Percentiles rank a stretch among this genome's conserved stretches.
These are phyloP conservation scores for Elsinoe australis DNA, from an alignment of 2,329 filamentous ascomycete species.

Conservation along the genomic window DNA sequence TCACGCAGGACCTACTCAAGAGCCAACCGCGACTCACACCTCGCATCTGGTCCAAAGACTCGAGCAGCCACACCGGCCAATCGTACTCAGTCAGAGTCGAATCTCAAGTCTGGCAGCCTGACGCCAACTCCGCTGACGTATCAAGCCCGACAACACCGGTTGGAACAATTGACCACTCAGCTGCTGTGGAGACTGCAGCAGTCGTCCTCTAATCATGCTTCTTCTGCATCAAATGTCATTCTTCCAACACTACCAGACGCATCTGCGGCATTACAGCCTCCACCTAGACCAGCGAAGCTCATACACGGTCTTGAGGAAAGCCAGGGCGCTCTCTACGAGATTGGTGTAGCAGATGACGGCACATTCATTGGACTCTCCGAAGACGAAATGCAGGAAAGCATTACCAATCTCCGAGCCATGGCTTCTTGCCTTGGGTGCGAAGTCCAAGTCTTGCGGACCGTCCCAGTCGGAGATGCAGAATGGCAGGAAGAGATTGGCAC, in stretches of 20 bases:
- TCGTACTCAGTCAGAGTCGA: conserved; percentile 29
- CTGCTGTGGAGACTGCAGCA: conserved; percentile 91
- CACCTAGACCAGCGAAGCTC: conserved; percentile 47
- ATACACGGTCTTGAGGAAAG: conserved; percentile 81
- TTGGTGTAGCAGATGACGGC: conserved; percentile 91
- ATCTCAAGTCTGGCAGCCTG: conserved; percentile 29
- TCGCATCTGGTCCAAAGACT: conserved; percentile 3
- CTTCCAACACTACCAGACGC: conserved; percentile 67
- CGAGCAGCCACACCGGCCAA: conserved; percentile 21
- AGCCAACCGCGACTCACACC: neutral
- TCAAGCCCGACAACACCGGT: conserved; percentile 70
- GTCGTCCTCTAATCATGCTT: conserved; percentile 82
- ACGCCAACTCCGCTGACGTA: conserved; percentile 45
- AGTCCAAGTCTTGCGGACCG: conserved; percentile 71
- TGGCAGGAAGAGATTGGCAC: conserved; percentile 47
- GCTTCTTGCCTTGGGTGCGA: conserved; percentile 83
- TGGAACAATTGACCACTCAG: conserved; percentile 90
- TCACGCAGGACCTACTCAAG: conserved; percentile 64
- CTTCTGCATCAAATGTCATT: conserved; percentile 65
- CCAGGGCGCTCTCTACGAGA: conserved; percentile 87
- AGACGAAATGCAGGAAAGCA: conserved; percentile 87
- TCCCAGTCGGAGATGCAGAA: conserved; percentile 79
- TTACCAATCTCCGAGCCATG: conserved; percentile 80
- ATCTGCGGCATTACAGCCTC: conserved; percentile 51
- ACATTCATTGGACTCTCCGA: conserved; percentile 79